phyloP scores from a whole-genome alignment of 2,329 filamentous ascomycete genomes.

The Pseudogymnoascus sp. region DNA sequence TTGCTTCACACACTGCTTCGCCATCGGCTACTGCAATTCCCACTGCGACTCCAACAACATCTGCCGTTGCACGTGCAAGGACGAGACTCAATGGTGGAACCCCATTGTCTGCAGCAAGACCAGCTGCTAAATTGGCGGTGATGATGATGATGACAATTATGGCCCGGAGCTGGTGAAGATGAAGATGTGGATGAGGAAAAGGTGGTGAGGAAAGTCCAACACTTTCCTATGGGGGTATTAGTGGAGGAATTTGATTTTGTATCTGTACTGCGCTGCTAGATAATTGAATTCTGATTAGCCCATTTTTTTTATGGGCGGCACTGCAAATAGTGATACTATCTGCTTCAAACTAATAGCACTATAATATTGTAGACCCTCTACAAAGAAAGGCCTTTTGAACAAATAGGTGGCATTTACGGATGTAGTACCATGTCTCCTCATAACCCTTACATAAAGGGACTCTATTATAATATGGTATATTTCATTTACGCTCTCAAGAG shows the following conservation, averaged over 20 bases:
- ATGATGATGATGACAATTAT: not conserved
- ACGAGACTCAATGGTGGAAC: constrained; percentile 12
- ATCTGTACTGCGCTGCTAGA: not conserved
- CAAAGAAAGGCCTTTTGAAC: not conserved
- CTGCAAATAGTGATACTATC: not conserved
- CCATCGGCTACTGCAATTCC: constrained; percentile 11
- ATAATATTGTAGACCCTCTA: not conserved
- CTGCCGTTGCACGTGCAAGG: constrained; percentile 11
- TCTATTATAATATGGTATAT: not conserved
- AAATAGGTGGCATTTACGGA: not conserved
- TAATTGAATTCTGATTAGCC: not conserved
- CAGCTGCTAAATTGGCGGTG: not conserved
- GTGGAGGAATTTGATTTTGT: not conserved
- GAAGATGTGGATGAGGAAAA: not conserved
- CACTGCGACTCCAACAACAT: constrained; percentile 11
- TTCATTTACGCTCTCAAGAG: not conserved
- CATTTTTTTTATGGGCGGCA: not conserved
- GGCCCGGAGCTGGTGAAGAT: not conserved
- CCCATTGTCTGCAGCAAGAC: constrained; percentile 13
- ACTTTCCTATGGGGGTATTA: not conserved
- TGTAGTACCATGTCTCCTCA: not conserved
- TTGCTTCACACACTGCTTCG: constrained; percentile 12
- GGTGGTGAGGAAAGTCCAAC: not conserved
- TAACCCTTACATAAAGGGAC: not conserved
- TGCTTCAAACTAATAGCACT: not conserved